phyloP scores from a whole-genome alignment of 331 rosid genomes.

The Quercus phellos region DNA sequence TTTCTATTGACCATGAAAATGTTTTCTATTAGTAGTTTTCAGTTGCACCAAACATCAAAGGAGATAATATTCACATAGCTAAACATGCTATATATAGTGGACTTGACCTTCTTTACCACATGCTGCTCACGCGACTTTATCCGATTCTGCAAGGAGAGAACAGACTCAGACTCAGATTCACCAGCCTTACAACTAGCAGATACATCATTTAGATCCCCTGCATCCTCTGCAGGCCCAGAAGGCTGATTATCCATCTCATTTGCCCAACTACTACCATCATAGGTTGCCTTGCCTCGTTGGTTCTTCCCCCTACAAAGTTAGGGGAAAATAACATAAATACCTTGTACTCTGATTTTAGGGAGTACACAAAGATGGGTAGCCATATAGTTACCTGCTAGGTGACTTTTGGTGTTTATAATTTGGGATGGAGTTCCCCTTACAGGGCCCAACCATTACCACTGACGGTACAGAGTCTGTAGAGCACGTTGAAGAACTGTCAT shows the following conservation, averaged over 20 bases:
- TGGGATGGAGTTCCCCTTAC: conserved; percentile 46
- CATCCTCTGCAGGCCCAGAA: conserved; percentile 47
- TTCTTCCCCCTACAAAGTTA: conserved; percentile 60
- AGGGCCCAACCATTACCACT: conserved; percentile 52
- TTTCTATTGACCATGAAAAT: no score
- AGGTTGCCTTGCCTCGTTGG: conserved; percentile 46
- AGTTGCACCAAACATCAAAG: not conserved
- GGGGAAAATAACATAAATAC: conserved; percentile 19
- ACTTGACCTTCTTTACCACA: conserved; percentile 56
- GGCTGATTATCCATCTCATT: conserved; percentile 56
- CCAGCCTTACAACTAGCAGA: conserved; percentile 52
- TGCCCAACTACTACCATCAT: conserved; percentile 52
- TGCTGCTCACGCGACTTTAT: conserved; percentile 53
- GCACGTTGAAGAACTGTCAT: conserved; percentile 97
- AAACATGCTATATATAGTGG: not conserved
- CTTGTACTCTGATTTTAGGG: not conserved
- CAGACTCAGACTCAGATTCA: conserved; percentile 49
- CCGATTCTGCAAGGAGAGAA: conserved; percentile 45
- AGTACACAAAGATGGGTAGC: conserved; percentile 11
- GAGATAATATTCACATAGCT: not conserved
- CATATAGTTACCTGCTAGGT: conserved; percentile 52
- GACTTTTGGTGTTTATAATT: conserved; percentile 61
- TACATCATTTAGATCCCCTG: conserved; percentile 38
- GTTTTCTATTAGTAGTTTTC: no score
- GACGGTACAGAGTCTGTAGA: conserved; percentile 92